Conservation (phyloP, 805 yeast genomes). For the Starmera quercuum region DNA sequence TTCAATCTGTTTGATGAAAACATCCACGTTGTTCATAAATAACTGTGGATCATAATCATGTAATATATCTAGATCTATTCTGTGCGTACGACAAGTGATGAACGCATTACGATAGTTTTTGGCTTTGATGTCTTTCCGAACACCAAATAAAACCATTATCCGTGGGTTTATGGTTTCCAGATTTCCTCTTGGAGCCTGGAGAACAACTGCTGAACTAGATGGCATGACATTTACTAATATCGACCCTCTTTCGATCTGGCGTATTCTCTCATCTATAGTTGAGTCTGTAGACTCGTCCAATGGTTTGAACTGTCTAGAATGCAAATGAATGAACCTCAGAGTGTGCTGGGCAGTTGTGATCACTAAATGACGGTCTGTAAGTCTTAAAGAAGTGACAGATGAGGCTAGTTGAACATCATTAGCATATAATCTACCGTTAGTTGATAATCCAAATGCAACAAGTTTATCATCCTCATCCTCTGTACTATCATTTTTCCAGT, state of each 20-base stretch:
- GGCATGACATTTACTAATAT: constrained; percentile 77
- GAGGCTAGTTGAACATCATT: constrained; percentile 51
- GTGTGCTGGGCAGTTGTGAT: constrained; percentile 87
- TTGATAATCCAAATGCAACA: constrained; percentile 65
- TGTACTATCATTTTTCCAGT: constrained; percentile 17
- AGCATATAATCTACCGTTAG: constrained; percentile 67
- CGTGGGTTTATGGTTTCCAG: constrained; percentile 91
- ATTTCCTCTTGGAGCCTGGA: constrained; percentile 96
- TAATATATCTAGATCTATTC: constrained; percentile 84
- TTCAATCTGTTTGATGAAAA: constrained; percentile 63
- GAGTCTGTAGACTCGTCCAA: constrained; percentile 28
- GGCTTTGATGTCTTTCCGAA: constrained; percentile 57
- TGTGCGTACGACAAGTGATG: constrained; percentile 75
- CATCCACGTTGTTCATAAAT: constrained; percentile 56
- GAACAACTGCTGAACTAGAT: constrained; percentile 68
- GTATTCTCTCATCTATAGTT: constrained; percentile 67
- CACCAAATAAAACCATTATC: constrained; percentile 81
- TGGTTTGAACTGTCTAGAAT: constrained; percentile 31
- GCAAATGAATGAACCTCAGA: constrained; percentile 73
- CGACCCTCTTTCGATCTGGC: constrained; percentile 90
- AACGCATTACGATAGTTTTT: constrained; percentile 68
- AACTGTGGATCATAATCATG: constrained; percentile 78
- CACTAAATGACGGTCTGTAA: constrained; percentile 64
- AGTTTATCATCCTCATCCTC: constrained; percentile 20
- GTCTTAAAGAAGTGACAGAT: constrained; percentile 75